Percentiles rank a stretch among this genome's conserved stretches.
Evolutionary conservation across 139 green algal genomes (phyloP).

Genomic region (Picocystis salinarum): DNA sequence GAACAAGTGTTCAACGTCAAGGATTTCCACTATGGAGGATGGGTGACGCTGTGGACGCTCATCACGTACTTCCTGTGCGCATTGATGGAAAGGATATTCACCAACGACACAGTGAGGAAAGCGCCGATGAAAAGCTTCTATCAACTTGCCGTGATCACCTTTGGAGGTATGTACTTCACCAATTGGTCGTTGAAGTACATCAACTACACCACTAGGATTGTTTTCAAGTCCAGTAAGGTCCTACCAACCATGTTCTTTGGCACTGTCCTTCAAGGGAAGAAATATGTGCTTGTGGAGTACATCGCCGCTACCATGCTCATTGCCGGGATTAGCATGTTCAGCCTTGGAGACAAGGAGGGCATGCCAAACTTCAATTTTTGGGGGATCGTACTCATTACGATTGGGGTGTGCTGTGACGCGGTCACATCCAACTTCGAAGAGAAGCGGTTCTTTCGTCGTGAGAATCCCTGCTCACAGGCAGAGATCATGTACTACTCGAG

Average conservation of each 20-base stretch:
- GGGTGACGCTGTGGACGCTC: conserved; percentile 42
- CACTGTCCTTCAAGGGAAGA: conserved; percentile 18
- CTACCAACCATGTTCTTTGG: conserved; percentile 36
- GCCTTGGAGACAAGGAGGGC: conserved; percentile 22
- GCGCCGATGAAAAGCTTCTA: conserved; percentile 23
- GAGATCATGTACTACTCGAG: conserved; percentile 34
- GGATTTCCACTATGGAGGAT: conserved; percentile 33
- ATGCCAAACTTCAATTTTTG: conserved; percentile 21
- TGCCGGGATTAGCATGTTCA: conserved; percentile 35
- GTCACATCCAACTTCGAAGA: conserved; percentile 45
- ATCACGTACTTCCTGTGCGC: conserved; percentile 26
- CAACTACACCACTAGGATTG: conserved; percentile 43
- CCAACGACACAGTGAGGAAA: conserved; percentile 13
- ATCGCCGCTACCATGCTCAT: conserved; percentile 22
- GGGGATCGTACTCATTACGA: conserved; percentile 26
- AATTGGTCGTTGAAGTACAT: conserved; percentile 43
- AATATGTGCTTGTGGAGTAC: conserved; percentile 21
- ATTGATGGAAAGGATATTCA: conserved; percentile 15
- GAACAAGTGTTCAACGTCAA: conserved; percentile 33
- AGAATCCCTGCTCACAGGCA: conserved; percentile 16
- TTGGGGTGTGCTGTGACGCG: conserved; percentile 34
- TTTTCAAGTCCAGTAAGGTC: conserved; percentile 40
- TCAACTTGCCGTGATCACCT: conserved; percentile 22
- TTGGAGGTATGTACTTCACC: conserved; percentile 32
- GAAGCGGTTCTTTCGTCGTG: conserved; percentile 32